Evolutionary conservation across 2,329 filamentous ascomycete species (phyloP), one percentile per base, ranked within the genome.

Genomic region (Phoma sp.): DNA sequence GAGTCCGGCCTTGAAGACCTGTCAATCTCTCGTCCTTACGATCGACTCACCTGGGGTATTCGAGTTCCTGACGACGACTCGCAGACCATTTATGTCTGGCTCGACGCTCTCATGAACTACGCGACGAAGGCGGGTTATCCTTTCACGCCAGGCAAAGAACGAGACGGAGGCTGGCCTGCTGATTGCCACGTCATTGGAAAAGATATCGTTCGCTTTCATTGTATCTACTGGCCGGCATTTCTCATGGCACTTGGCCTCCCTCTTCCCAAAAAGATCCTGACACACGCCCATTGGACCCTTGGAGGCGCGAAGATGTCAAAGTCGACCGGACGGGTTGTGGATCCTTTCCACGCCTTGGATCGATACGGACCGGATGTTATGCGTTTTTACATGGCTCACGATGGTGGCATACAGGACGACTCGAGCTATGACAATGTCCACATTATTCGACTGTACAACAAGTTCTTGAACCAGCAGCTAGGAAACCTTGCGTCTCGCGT

Each of bases 11-110:
- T 99, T 1, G 85, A 91, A 67, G 95, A 99, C 72, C 82, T 99
- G 13, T 97, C 92, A 3, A 85, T 97, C 45, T 98, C 94, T 2
- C 84, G 96, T 25, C 95, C 95, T 0, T 80, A 84, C 3, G 85
- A 88, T 50, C 85, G 95, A 43, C 77, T 98, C 36, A 84, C 80
- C 22, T 99, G 95, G 95, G 95, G 95, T 3, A 90, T 99, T 52
- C 87, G 83, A 6, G 95, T 97, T 24, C 95, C 95, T 0, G 88
- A 88, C 48, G 95, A 99, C 68, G 79, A 84, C 0, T 85, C 81
- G 17, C 95, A 98, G 76, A 98, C 93, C 2, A 94, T 99, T 54
- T 99, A 99, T 70, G 96, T 99, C 29, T 99, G 95, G 95, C 84
- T 99, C 0, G 96, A 99, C 76, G 95, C 95, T 1, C 84, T 99